Base-by-base conservation (phyloP, 352 stramenopile genomes). In the Globisporangium spinosum region DNA sequence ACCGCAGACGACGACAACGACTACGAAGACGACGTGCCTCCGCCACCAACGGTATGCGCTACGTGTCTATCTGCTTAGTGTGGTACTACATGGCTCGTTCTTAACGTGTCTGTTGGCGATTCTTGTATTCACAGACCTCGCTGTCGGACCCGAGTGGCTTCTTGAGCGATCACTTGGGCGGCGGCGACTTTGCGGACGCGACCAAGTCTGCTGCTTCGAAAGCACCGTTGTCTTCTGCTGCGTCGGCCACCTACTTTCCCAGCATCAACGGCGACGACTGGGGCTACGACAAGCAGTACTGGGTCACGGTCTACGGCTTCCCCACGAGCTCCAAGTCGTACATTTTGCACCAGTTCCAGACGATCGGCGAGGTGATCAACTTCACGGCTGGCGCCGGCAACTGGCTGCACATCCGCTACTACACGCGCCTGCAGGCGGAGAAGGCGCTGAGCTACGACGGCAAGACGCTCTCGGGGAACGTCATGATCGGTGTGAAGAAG, bases 401-500 rank as follows among this genome's bases (percentile, higher is more conserved):
- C 63, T 95, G 87, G 87, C 72, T 95, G 53, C 86, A 92, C 61
- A 22, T 95, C 25, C 87, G 87, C 34, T 95, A 93, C 68, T 76
- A 86, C 65, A 93, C 85, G 56, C 77, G 87, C 53, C 71, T 93
- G 34, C 85, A 95, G 69, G 87, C 87, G 1, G 87, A 95, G 70
- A 89, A 93, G 71, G 87, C 87, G 64, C 73, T 95, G 61, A 85
- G 73, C 60, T 85, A 87, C 68, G 86, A 91, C 62, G 85, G 83
- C 54, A 72, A 79, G 53, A 88, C 75, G 49, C 73, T 95, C 32
- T 70, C 72, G 29, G 85, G 83, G 58, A 79, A 68, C 58, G 76
- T 92, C 66, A 95, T 95, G 87, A 79, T 95, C 55, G 87, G 87
- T 53, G 85, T 93, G 29, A 93, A 93, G 73, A 86, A 87, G 54